Evolutionary conservation across 2,329 filamentous ascomycete genomes (phyloP).

Genomic region (Tolypocladium cylindrosporum): DNA sequence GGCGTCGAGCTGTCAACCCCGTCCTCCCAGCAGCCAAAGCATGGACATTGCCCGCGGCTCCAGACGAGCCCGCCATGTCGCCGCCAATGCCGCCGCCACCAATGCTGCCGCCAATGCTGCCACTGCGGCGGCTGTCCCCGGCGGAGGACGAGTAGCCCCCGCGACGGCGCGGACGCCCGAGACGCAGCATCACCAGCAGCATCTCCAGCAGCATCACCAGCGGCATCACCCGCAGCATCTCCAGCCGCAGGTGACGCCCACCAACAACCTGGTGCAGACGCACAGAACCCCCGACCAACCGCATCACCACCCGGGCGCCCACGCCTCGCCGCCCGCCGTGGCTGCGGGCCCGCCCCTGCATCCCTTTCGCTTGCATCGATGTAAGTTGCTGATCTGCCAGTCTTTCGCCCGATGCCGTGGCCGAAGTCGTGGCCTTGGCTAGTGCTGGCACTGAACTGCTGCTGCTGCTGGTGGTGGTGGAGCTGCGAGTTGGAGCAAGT

Average conservation of each 20-base stretch:
- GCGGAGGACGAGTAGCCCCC: neutral
- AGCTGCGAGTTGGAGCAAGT: neutral
- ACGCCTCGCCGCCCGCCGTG: conserved; percentile 7
- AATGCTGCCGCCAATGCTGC: conserved; percentile 1
- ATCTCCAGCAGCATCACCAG: conserved; percentile 5
- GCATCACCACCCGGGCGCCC: conserved; percentile 14
- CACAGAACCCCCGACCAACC: conserved; percentile 4
- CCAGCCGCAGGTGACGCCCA: conserved; percentile 4
- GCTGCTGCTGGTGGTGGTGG: neutral
- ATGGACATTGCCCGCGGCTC: conserved; percentile 22
- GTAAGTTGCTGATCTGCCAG: conserved; percentile 15
- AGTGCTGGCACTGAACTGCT: too few species aligned
- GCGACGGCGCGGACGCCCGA: neutral
- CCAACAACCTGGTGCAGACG: neutral
- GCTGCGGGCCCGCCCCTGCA: conserved; percentile 19
- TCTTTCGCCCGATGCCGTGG: neutral
- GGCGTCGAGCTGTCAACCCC: neutral
- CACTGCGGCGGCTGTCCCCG: neutral
- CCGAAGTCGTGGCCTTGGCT: neutral
- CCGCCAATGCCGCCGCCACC: conserved; percentile 10
- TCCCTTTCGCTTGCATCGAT: conserved; percentile 26
- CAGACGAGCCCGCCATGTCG: conserved; percentile 19
- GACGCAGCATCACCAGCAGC: neutral
- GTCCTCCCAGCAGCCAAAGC: neutral
- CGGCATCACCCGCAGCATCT: conserved; percentile 1